A percentile compares a stretch with the other conserved stretches of the same genome.
Conservation (phyloP, 371 early-diverging fungal species). For the Mortierella sp. region DNA sequence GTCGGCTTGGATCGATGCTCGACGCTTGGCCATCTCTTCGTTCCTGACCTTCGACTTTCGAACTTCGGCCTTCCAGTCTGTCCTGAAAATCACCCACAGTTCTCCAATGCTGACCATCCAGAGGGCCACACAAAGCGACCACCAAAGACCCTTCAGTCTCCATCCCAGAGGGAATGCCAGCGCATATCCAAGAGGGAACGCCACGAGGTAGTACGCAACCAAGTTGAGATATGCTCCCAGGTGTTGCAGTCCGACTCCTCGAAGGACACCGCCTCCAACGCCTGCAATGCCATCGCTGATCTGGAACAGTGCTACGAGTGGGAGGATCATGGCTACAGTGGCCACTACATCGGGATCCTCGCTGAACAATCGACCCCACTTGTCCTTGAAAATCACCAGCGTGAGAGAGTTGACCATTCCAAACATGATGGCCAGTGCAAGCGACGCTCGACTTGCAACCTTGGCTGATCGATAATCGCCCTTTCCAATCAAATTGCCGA, state of each 20-base stretch:
- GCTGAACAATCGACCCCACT: slow-evolving; percentile 75
- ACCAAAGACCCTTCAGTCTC: slow-evolving; percentile 78
- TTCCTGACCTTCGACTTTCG: slow-evolving; percentile 53
- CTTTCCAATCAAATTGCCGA: slow-evolving; percentile 82
- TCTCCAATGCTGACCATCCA: slow-evolving; percentile 62
- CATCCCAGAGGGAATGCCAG: slow-evolving; percentile 66
- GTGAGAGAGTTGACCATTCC: slow-evolving; percentile 38
- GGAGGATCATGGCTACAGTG: slow-evolving; percentile 77
- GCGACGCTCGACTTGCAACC: slow-evolving; percentile 34
- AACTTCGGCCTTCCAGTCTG: slow-evolving; percentile 65
- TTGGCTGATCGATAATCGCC: slow-evolving; percentile 45
- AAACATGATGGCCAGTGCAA: slow-evolving; percentile 52
- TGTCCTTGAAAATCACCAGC: slow-evolving; percentile 53
- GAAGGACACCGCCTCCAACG: slow-evolving; percentile 77
- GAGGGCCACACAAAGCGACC: slow-evolving; percentile 65
- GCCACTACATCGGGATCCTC: slow-evolving; percentile 74
- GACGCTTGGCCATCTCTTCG: slow-evolving; percentile 33
- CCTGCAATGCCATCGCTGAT: slow-evolving; percentile 75
- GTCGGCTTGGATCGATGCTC: no score
- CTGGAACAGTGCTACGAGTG: slow-evolving; percentile 85
- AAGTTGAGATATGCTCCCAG: slow-evolving; percentile 77
- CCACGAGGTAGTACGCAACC: slow-evolving; percentile 75
- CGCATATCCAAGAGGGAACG: slow-evolving; percentile 73
- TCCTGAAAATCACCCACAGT: slow-evolving; percentile 47
- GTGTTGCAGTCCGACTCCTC: slow-evolving; percentile 78